Evolutionary conservation across 345 rosid genomes (phyloP), one percentile per base, ranked within the genome.

Genomic region (Pseudoturritis turrita): DNA sequence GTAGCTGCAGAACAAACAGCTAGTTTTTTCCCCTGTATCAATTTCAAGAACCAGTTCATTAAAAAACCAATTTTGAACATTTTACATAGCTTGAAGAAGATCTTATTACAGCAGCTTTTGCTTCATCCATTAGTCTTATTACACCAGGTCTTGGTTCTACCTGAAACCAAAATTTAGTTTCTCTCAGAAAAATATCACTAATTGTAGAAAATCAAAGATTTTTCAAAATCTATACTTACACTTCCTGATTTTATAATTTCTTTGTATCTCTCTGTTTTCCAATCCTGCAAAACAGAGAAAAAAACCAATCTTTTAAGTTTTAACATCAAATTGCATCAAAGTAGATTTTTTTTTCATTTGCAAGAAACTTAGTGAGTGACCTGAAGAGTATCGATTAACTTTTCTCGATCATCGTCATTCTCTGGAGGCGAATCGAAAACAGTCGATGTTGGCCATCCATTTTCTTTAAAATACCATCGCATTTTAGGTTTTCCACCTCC

Each of bases 1-100:
- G 98, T 94, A 72, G 96, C 98, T 44, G 98, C 98, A 33, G 98
- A 94, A 78, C 98, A 91, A 58, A 91, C 92, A 68, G 98, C 89
- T 59, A 94, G 73, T 50, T 76, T 82, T 62, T 80, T 94, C 43
- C 97, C 96, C 98, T 94, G 71, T 65, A 73, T 2, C n/a, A 33
- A 63, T 13, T 39, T 25, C n/a, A 53, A 75, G 44, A 68, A 56
- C 45, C 51, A 18, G 21, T 6, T 35, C 65, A 36, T 25, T 43
- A 25, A 67, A n/a, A 21, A 44, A 3, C 17, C n/a, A 56, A 23
- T 18, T 12, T 1, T 6, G 18, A 29, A 33, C 5, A 35, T 12
- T 19, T 9, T n/a, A 29, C 9, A 52, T 41, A 29, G 59, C 43
- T 63, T 36, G 36, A 29, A 49, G 35, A 65, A 39, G 17, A 59